A percentile compares a stretch with the other conserved stretches of the same genome.
Conservation (phyloP, 2,329 filamentous ascomycete genomes). For the Sporothrix variecibatus region DNA sequence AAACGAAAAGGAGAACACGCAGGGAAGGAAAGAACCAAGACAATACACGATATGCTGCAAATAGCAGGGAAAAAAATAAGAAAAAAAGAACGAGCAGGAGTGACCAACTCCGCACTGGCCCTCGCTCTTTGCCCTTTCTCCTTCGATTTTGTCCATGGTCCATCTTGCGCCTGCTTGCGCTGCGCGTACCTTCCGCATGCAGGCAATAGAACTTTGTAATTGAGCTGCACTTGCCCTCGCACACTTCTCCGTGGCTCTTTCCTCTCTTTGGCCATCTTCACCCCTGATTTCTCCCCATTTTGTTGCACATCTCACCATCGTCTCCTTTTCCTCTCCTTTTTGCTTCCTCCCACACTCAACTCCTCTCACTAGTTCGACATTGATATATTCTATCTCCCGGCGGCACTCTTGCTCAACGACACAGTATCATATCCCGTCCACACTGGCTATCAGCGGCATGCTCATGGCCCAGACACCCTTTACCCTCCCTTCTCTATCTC, state of each 20-base stretch:
- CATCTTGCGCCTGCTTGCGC: background rate
- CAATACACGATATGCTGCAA: background rate
- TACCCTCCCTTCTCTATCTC: background rate
- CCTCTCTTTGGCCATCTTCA: background rate
- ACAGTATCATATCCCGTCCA: background rate
- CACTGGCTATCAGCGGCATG: slow-evolving; percentile 2
- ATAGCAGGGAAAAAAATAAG: too few species aligned
- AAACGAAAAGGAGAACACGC: slow-evolving; percentile 2
- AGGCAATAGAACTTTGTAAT: background rate
- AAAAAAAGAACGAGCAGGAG: background rate
- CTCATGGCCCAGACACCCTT: background rate
- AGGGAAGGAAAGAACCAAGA: background rate
- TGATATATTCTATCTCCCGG: background rate
- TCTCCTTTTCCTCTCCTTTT: background rate
- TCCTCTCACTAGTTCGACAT: background rate
- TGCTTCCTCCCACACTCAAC: background rate
- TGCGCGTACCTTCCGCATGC: slow-evolving; percentile 14
- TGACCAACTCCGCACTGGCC: slow-evolving; percentile 9
- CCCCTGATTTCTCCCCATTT: background rate
- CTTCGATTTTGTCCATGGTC: background rate
- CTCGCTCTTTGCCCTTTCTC: background rate
- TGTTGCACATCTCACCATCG: slow-evolving; percentile 2
- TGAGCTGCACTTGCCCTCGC: background rate
- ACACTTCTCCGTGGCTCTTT: background rate
- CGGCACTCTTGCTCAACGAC: background rate